phyloP scores from a whole-genome alignment of 1,139 yeast genomes.

The Geotrichum aggregatum region DNA sequence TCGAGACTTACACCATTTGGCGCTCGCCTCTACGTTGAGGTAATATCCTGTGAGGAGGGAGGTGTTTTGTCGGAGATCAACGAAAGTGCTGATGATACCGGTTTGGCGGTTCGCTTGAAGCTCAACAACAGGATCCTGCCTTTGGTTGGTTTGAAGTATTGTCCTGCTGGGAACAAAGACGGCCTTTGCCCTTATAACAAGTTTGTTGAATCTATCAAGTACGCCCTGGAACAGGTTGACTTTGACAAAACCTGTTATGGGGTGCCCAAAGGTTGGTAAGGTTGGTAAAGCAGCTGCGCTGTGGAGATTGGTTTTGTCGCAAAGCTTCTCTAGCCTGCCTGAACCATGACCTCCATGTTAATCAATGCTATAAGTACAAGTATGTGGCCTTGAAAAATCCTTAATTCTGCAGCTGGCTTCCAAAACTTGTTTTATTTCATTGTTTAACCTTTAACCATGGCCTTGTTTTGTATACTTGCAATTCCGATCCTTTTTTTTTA shows the following conservation, averaged over 20 bases:
- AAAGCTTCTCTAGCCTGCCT: no score
- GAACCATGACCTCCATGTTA: no score
- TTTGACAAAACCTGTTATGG: slow-evolving; percentile 40
- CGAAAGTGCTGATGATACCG: background rate
- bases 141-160: slow-evolving; percentile 36
- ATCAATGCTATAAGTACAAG: no score
- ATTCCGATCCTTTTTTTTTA: no score
- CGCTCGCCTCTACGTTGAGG: slow-evolving; percentile 42
- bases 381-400: no score
- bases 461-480: no score
- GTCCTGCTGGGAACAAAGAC: slow-evolving; percentile 34
- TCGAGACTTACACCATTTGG: slow-evolving; percentile 46
- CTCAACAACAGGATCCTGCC: slow-evolving; percentile 44
- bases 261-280: slow-evolving; percentile 3
- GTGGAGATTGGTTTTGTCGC: no score
- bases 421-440: no score
- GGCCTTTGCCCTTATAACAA: slow-evolving; percentile 40
- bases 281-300: no score
- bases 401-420: no score
- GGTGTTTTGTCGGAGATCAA: no score
- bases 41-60: slow-evolving; percentile 37
- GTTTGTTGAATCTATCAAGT: slow-evolving; percentile 37
- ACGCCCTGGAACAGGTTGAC: slow-evolving; percentile 35
- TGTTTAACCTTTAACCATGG: no score
- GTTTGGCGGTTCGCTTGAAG: slow-evolving; percentile 35